Evolutionary conservation across 306 rosid species (phyloP).

Genomic region (Cicer chorassanicum): DNA sequence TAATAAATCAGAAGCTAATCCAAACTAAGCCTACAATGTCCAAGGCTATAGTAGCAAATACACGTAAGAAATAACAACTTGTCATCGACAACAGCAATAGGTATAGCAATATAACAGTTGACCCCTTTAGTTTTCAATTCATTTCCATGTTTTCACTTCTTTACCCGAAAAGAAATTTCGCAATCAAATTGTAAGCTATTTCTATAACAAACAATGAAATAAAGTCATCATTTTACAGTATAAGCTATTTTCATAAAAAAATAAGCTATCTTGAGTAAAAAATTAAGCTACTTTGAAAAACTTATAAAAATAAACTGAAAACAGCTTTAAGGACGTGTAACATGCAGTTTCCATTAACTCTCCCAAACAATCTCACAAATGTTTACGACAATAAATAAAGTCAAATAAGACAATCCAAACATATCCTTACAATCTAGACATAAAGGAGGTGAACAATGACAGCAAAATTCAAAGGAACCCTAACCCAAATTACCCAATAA

Average conservation of each 20-base stretch:
- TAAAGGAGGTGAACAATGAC: not conserved
- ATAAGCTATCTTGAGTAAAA: too few relatives aligned
- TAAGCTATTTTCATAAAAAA: too few relatives aligned
- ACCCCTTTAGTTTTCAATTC: not conserved
- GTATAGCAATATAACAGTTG: not conserved
- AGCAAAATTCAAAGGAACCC: not conserved
- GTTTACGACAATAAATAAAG: too few relatives aligned
- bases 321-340: too few relatives aligned
- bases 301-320: too few relatives aligned
- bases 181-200: not conserved
- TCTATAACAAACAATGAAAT: not conserved
- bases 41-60: slow-evolving; percentile 10
- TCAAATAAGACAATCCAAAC: too few relatives aligned
- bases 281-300: too few relatives aligned
- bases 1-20: not conserved
- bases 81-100: slow-evolving; percentile 1
- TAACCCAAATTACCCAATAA: too few relatives aligned
- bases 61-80: not conserved
- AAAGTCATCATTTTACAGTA: too few relatives aligned
- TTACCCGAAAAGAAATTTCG: not conserved
- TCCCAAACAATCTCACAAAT: too few relatives aligned
- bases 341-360: too few relatives aligned
- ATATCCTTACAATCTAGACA: not conserved
- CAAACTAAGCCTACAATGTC: not conserved
- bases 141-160: too few relatives aligned